phyloP scores from a whole-genome alignment of 192 early-diverging fungal species.

The Chytriomyces hyalinus region DNA sequence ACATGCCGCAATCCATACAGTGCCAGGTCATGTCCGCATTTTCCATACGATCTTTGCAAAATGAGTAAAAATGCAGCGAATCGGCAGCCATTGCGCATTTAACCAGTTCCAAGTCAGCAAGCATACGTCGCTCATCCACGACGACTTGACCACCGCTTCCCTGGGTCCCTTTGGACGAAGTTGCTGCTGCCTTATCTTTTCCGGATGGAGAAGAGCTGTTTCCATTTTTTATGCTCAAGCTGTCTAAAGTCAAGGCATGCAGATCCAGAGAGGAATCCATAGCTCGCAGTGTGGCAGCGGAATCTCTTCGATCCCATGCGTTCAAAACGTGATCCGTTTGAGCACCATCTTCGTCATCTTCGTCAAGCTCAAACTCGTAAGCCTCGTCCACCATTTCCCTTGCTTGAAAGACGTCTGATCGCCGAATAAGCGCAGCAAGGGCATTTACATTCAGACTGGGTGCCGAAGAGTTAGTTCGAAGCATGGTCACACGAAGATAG shows the following conservation, averaged over 20 bases:
- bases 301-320: background rate
- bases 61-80: background rate
- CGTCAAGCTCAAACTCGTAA: background rate
- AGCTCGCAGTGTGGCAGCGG: too few species aligned
- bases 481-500: background rate
- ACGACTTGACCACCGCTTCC: background rate
- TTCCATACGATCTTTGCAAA: background rate
- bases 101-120: background rate
- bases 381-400: background rate
- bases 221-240: too few species aligned
- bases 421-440: background rate
- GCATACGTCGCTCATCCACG: background rate
- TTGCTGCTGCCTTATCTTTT: background rate
- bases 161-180: background rate
- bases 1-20: background rate
- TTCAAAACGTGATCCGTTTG: background rate
- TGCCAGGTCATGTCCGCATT: background rate
- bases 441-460: background rate
- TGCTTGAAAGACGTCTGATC: background rate
- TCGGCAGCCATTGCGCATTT: conserved; percentile 1
- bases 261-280: background rate
- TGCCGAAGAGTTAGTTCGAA: background rate
- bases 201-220: background rate
- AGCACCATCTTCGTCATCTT: background rate
- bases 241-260: too few species aligned